A percentile compares a stretch with the other conserved stretches of the same genome.
phyloP scores from a whole-genome alignment of 2,329 filamentous ascomycete genomes.

The Aspergillus luchuensis region DNA sequence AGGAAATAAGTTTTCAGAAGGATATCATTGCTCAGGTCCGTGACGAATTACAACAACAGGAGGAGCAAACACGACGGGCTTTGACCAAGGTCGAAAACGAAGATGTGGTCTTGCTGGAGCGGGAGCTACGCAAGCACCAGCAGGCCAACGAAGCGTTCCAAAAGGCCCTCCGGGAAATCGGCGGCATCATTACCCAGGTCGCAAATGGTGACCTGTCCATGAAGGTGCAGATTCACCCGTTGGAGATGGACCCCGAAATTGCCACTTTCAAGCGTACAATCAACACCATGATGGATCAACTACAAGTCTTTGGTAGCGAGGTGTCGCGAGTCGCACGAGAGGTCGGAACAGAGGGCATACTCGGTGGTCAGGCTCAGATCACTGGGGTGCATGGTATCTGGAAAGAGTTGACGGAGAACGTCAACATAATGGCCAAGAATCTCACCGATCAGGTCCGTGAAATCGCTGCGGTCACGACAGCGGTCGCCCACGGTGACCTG shows the following conservation, averaged over 20 bases:
- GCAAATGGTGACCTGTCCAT: conserved; percentile 94
- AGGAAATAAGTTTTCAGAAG: conserved; percentile 84
- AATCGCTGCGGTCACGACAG: conserved; percentile 81
- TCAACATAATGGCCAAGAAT: conserved; percentile 83
- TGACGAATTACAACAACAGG: conserved; percentile 81
- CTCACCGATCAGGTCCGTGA: conserved; percentile 82
- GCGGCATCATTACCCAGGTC: conserved; percentile 94
- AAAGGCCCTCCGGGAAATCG: conserved; percentile 93
- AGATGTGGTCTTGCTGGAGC: conserved; percentile 84
- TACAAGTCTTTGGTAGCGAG: conserved; percentile 94
- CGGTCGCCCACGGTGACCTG: conserved; percentile 78
- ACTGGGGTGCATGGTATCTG: conserved; percentile 94
- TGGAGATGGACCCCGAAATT: conserved; percentile 98
- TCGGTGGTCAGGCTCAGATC: conserved; percentile 91
- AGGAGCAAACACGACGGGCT: conserved; percentile 78
- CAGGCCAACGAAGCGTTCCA: conserved; percentile 99
- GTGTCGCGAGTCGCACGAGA: conserved; percentile 92
- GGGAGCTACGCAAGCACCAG: conserved; percentile 94
- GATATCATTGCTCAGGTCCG: conserved; percentile 84
- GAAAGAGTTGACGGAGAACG: conserved; percentile 93
- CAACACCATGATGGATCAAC: conserved; percentile 98
- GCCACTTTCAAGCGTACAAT: conserved; percentile 97
- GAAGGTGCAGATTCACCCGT: conserved; percentile 91
- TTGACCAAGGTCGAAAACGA: conserved; percentile 81
- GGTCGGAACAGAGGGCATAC: conserved; percentile 91